phyloP scores from a whole-genome alignment of 139 green algal genomes.

The Penium margaritaceum region DNA sequence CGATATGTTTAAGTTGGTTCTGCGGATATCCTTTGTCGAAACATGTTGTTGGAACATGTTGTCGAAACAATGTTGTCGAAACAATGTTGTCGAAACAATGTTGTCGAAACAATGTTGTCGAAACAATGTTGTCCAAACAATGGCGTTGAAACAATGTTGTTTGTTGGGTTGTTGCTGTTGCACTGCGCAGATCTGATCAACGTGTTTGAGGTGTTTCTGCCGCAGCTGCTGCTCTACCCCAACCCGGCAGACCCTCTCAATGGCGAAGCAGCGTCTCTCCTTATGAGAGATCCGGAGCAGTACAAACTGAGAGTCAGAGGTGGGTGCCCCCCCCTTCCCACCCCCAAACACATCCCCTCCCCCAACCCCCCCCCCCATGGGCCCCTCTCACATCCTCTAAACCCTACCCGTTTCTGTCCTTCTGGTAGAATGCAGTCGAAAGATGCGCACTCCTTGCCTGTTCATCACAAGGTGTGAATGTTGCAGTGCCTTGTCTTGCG shows the following conservation, averaged over 20 bases:
- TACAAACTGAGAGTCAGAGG: conserved; percentile 84
- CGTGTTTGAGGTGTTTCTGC: conserved; percentile 97
- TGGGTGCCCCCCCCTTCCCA: neutral
- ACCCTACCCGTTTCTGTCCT: neutral
- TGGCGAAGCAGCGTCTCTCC: conserved; percentile 88
- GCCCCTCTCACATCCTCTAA: neutral
- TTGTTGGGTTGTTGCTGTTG: too few species aligned
- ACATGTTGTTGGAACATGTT: too few species aligned
- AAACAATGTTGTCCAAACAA: too few species aligned
- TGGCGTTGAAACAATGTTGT: neutral
- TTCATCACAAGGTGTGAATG: neutral
- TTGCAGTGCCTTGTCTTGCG: neutral
- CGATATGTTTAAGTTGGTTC: too few species aligned
- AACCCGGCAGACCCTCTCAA: conserved; percentile 96
- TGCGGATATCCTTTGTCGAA: too few species aligned
- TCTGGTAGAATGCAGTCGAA: neutral
- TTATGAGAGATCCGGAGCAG: conserved; percentile 85
- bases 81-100: too few species aligned
- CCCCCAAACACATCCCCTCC: too few species aligned
- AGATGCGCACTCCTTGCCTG: neutral
- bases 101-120: too few species aligned
- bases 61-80: too few species aligned
- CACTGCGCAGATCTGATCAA: conserved; percentile 91
- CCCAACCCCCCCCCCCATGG: too few species aligned
- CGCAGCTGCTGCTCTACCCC: conserved; percentile 95